Conservation (phyloP, 2,329 filamentous ascomycete species). For the Coniochaeta hoffmannii region DNA sequence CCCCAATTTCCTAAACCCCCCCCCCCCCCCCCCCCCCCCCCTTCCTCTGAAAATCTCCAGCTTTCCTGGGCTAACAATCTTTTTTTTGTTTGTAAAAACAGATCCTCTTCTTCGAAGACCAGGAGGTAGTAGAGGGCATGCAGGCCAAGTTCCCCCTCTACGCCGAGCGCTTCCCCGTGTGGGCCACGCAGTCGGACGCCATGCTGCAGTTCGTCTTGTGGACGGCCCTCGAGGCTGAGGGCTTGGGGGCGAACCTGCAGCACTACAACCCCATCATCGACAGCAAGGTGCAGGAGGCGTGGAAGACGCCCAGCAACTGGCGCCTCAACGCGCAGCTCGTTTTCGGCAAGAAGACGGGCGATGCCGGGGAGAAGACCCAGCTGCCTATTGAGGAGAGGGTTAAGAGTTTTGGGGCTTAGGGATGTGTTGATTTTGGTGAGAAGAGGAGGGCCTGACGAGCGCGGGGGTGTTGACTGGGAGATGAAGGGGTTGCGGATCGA, state of each 20-base stretch:
- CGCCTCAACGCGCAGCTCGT: constrained; percentile 76
- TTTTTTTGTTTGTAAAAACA: constrained; percentile 17
- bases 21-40: neutral
- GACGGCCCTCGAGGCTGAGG: constrained; percentile 76
- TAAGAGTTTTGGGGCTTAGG: constrained; percentile 53
- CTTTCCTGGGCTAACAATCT: neutral
- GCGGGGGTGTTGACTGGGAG: neutral
- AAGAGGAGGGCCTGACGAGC: neutral
- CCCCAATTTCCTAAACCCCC: no score
- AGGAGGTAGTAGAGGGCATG: constrained; percentile 55
- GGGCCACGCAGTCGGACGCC: constrained; percentile 68
- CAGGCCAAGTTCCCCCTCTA: constrained; percentile 65
- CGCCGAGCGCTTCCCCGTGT: constrained; percentile 71
- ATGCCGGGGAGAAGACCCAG: constrained; percentile 56
- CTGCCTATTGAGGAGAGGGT: constrained; percentile 58
- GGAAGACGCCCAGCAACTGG: constrained; percentile 67
- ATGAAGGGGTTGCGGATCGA: no score
- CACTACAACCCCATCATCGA: constrained; percentile 90
- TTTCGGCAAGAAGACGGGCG: constrained; percentile 59
- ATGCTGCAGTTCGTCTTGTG: constrained; percentile 80
- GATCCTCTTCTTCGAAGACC: constrained; percentile 84
- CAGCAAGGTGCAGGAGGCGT: constrained; percentile 58
- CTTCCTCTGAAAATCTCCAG: no score
- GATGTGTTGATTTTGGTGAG: neutral
- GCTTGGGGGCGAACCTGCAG: constrained; percentile 82